Base-by-base conservation (phyloP, 163 green algal species). In the Trebouxia gelatinosa region DNA sequence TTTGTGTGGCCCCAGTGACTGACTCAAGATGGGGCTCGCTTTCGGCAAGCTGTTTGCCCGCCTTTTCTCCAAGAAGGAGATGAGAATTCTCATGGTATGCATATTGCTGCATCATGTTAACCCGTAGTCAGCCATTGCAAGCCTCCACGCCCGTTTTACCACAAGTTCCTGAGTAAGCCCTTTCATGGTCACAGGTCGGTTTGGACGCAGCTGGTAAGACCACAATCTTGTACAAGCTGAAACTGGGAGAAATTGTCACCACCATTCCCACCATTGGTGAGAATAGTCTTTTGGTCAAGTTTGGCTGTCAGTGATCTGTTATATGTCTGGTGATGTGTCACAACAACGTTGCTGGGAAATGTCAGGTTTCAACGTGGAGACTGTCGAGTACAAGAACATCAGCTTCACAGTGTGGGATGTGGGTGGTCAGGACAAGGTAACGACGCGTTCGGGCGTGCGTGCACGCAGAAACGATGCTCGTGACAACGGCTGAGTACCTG, bases 301-400 rank as follows among this genome's bases (percentile, higher is more conserved):
- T 67, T 29, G 35, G 1, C 58, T 16, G 16, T 3, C 28, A 43
- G 0, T 71, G 62, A 6, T 35, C 2, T 28, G 17, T 71, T 6
- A 21, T 50, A 35, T 28, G 50, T 61, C 48, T 19, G 17, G 48
- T n/a, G n/a, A n/a, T n/a, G n/a, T n/a, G n/a, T n/a, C n/a, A n/a
- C n/a, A n/a, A n/a, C n/a, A n/a, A n/a, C n/a, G n/a, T n/a, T n/a
- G n/a, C n/a, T n/a, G n/a, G n/a, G n/a, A n/a, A n/a, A n/a, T n/a
- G n/a, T n/a, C 90, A 98, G 94, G 95, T 57, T 99, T 99, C 89
- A 99, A 99, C 81, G 95, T 99, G 77, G 95, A 99, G 90, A 99
- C 95, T 7, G 95, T 99, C 7, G 95, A 99, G 87, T 99, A 99
- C 94, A 99, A 99, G 91, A 98, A 98, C 91, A 98, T 99, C 89